A percentile compares a stretch with the other conserved stretches of the same genome.
Conservation (phyloP, 768 basidiomycete species). For the Rhodotorula diobovata region DNA sequence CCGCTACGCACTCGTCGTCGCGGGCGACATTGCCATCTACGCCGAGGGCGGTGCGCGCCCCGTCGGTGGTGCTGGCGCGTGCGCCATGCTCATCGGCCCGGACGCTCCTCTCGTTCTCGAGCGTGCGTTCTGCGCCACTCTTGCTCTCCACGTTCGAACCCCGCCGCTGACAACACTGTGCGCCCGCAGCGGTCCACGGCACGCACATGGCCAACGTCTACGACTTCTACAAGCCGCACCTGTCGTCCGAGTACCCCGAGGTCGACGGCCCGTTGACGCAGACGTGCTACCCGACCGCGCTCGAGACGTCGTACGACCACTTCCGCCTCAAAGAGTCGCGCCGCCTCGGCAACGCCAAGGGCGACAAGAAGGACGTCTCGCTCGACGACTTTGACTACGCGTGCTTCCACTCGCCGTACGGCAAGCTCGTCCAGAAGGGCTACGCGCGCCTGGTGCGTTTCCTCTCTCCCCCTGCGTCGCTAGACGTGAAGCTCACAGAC, state of each 20-base stretch:
- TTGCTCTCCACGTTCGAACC: not conserved
- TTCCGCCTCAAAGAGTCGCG: slow-evolving; percentile 77
- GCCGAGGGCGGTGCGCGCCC: slow-evolving; percentile 92
- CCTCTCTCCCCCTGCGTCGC: not conserved
- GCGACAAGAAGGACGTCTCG: slow-evolving; percentile 54
- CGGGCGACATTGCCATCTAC: slow-evolving; percentile 96
- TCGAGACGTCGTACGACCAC: slow-evolving; percentile 79
- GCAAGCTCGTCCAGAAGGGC: slow-evolving; percentile 97
- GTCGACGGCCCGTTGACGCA: slow-evolving; percentile 97
- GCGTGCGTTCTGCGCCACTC: slow-evolving; percentile 64
- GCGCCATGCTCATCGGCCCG: slow-evolving; percentile 90
- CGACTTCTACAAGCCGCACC: slow-evolving; percentile 98
- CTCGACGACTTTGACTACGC: slow-evolving; percentile 82
- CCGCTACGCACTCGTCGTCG: slow-evolving; percentile 91
- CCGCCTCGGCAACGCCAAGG: slow-evolving; percentile 44
- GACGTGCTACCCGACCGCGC: slow-evolving; percentile 86
- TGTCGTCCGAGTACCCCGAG: slow-evolving; percentile 89
- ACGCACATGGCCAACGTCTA: slow-evolving; percentile 96
- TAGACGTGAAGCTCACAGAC: not conserved
- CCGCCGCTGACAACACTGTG: not conserved
- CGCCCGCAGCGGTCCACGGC: slow-evolving; percentile 75
- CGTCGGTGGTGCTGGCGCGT: slow-evolving; percentile 93
- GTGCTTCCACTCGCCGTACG: slow-evolving; percentile 96
- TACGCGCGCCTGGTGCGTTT: slow-evolving; percentile 69
- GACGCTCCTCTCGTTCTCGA: slow-evolving; percentile 91